Conservation (phyloP, 345 rosid genomes). For the Murraya paniculata region DNA sequence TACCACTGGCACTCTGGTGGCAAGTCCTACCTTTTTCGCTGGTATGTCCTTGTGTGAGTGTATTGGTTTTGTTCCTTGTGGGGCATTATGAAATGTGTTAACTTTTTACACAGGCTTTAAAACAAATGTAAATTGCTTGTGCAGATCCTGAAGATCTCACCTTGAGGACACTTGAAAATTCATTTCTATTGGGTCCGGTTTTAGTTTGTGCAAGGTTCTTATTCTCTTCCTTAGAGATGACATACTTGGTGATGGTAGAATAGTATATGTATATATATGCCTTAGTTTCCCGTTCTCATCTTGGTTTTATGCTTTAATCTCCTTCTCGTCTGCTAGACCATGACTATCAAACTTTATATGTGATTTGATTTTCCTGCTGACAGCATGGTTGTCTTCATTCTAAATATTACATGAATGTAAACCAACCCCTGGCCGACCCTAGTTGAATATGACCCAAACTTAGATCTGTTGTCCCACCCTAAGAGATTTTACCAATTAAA, state of each 20-base stretch:
- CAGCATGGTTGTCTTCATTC: neutral
- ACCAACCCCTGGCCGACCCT: neutral
- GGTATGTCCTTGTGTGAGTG: conserved; percentile 42
- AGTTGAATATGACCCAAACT: neutral
- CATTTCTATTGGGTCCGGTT: conserved; percentile 82
- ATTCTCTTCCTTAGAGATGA: conserved; percentile 19
- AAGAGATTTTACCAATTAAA: too few species aligned
- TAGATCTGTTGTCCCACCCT: neutral
- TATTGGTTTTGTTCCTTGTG: conserved; percentile 8
- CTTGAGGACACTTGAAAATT: conserved; percentile 66
- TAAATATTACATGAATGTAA: neutral
- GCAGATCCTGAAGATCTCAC: conserved; percentile 75
- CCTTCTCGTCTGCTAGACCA: neutral
- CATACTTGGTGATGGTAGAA: conserved; percentile 6
- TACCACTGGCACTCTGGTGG: conserved; percentile 70
- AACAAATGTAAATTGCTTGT: conserved; percentile 10
- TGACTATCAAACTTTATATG: neutral
- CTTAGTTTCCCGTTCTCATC: neutral
- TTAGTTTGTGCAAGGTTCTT: conserved; percentile 67
- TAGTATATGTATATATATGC: neutral
- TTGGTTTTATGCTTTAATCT: neutral
- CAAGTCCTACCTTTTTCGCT: conserved; percentile 76
- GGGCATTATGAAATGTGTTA: neutral
- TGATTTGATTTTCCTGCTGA: neutral
- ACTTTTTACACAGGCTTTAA: neutral